These are phyloP conservation scores for Parastagonospora nodorum DNA, from an alignment of 2,329 filamentous ascomycete species.

Conservation along the genomic window DNA sequence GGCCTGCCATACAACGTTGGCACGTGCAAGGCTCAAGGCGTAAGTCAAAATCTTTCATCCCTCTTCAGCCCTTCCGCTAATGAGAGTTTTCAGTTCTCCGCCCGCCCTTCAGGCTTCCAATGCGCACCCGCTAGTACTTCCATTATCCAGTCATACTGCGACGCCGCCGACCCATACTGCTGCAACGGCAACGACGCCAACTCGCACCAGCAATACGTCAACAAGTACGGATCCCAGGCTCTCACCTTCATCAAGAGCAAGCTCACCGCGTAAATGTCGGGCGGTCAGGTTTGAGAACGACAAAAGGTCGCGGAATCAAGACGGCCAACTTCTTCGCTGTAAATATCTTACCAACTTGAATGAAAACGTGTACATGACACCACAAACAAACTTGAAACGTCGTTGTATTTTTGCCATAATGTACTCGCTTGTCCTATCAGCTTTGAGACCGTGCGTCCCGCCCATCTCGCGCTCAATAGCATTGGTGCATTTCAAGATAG, in stretches of 20 bases:
- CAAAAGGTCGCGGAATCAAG: not conserved
- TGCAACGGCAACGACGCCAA: constrained; percentile 66
- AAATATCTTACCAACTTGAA: constrained; percentile 1
- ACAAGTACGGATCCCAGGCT: constrained; percentile 64
- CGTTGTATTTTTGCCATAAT: not conserved
- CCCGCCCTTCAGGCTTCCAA: constrained; percentile 61
- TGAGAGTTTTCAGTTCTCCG: constrained; percentile 59
- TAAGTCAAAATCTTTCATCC: constrained; percentile 47
- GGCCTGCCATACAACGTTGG: constrained; percentile 66
- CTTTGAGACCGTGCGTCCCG: too few relatives aligned
- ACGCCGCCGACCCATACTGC: constrained; percentile 68
- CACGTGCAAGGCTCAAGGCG: constrained; percentile 63
- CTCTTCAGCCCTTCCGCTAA: constrained; percentile 2
- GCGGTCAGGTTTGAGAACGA: not conserved
- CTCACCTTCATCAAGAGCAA: constrained; percentile 64
- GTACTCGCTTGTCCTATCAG: not conserved
- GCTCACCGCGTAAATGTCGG: constrained; percentile 43
- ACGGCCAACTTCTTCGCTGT: constrained; percentile 1
- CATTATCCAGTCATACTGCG: constrained; percentile 69
- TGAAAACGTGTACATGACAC: constrained; percentile 2
- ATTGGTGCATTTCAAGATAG: too few relatives aligned
- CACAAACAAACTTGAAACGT: not conserved
- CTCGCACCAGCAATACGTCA: constrained; percentile 66
- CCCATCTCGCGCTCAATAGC: too few relatives aligned
- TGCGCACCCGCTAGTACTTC: constrained; percentile 57